Evolutionary conservation across 371 early-diverging fungal species (phyloP).

Genomic region (Entomophthora muscae): DNA sequence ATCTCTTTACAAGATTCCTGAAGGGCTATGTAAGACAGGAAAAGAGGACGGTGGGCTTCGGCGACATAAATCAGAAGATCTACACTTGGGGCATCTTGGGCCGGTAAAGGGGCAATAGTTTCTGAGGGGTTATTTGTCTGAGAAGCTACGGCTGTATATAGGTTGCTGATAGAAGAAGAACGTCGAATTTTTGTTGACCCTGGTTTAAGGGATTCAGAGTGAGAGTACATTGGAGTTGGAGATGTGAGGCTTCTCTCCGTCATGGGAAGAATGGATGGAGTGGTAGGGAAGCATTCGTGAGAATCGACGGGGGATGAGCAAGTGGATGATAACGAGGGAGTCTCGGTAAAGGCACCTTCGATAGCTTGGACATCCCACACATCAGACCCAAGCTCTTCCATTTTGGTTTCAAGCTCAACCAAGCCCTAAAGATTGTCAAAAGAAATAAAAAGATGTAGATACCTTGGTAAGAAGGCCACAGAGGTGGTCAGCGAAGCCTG

Average conservation of each 20-base stretch:
- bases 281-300: background rate
- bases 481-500: background rate
- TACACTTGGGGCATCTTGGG: background rate
- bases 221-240: background rate
- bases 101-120: background rate
- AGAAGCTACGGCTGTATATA: background rate
- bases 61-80: background rate
- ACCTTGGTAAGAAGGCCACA: background rate
- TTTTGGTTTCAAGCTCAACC: background rate
- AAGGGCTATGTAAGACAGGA: background rate
- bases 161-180: no score
- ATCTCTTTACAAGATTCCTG: constrained; percentile 2
- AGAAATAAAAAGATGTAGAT: background rate
- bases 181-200: no score
- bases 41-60: background rate
- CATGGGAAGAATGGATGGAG: background rate
- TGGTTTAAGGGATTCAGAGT: no score
- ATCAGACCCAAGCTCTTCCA: background rate
- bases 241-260: background rate
- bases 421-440: background rate
- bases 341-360: background rate
- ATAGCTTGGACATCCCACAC: background rate
- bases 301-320: background rate
- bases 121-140: background rate
- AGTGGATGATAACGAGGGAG: background rate